These are phyloP conservation scores for Hyphodiscus sp. DNA, from an alignment of 2,329 filamentous ascomycete species.

Conservation along the genomic window DNA sequence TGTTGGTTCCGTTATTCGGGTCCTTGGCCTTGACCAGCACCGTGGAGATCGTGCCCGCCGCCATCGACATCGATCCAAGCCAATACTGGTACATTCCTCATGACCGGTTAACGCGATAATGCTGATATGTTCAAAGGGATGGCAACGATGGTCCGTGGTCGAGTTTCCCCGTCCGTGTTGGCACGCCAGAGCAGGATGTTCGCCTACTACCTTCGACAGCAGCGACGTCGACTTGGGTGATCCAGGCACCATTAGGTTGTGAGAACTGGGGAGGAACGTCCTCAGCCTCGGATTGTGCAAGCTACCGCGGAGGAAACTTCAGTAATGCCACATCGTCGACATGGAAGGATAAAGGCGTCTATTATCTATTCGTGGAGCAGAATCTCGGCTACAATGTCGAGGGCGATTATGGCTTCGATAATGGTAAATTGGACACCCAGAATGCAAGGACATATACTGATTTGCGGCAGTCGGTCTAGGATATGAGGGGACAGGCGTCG, in stretches of 20 bases:
- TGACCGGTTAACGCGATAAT: not conserved
- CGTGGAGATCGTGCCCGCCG: not conserved
- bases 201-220: not conserved
- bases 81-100: not conserved
- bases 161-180: not conserved
- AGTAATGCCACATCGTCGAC: not conserved
- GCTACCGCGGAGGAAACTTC: not conserved
- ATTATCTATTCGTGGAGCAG: not conserved
- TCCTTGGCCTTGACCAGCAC: not conserved
- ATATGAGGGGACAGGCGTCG: not conserved
- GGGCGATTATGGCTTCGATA: slow-evolving; percentile 1
- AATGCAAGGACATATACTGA: not conserved
- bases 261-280: not conserved
- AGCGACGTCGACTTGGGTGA: not conserved
- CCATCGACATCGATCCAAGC: not conserved
- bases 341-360: not conserved
- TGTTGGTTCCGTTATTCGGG: not conserved
- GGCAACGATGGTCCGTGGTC: not conserved
- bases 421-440: not conserved
- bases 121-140: not conserved
- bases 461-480: not conserved
- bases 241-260: not conserved
- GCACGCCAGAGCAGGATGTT: not conserved
- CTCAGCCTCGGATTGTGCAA: not conserved
- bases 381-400: not conserved